A percentile compares a stretch with the other conserved stretches of the same genome.
phyloP scores from a whole-genome alignment of 495 filamentous ascomycete genomes.

The Talaromyces nanjingensis region DNA sequence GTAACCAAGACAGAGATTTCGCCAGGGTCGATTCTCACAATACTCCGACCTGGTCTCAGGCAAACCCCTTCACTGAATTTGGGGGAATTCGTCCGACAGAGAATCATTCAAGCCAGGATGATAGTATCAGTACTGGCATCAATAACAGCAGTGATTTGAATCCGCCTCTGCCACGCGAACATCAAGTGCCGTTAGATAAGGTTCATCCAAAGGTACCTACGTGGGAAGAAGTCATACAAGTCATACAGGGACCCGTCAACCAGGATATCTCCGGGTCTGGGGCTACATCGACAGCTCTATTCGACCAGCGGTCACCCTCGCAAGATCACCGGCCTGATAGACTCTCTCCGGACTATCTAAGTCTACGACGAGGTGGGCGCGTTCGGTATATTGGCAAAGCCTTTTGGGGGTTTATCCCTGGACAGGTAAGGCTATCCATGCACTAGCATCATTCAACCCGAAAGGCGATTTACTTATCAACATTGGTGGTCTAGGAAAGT shows the following conservation, averaged over 20 bases:
- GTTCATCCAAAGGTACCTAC: background rate
- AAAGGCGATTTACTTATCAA: background rate
- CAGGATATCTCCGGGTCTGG: background rate
- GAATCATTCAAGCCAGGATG: background rate
- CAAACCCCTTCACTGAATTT: background rate
- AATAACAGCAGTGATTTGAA: background rate
- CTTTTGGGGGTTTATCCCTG: slow-evolving; percentile 1
- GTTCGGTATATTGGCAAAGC: slow-evolving; percentile 5
- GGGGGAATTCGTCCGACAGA: background rate
- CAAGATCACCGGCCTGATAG: background rate
- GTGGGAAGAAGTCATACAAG: background rate
- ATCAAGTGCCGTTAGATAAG: background rate
- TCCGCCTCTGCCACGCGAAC: background rate
- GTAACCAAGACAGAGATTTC: background rate
- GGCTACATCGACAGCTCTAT: background rate
- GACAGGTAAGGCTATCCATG: background rate
- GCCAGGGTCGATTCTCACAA: background rate
- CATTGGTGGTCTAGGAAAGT: slow-evolving; percentile 8
- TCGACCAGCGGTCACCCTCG: background rate
- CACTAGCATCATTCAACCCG: background rate
- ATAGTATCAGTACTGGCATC: background rate
- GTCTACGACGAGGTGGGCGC: slow-evolving; percentile 2
- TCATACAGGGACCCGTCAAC: background rate
- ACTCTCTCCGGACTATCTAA: slow-evolving; percentile 1
- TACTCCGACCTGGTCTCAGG: background rate